These are phyloP conservation scores for Parastagonospora avenae DNA, from an alignment of 2,329 filamentous ascomycete species.

Conservation along the genomic window DNA sequence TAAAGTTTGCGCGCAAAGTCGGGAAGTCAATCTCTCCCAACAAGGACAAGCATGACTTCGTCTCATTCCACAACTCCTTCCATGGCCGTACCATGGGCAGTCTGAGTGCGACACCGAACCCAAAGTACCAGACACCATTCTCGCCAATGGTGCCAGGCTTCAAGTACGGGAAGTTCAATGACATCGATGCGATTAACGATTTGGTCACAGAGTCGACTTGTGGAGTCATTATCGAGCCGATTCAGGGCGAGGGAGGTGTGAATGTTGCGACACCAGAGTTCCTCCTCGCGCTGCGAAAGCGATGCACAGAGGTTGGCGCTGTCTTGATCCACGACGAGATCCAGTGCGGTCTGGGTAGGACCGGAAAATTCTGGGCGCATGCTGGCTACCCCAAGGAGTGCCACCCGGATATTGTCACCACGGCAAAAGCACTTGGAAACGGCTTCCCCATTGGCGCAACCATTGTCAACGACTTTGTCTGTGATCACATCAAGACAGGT, in stretches of 20 bases:
- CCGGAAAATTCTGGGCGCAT: constrained; percentile 91
- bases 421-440: constrained; percentile 94
- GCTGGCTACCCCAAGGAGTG: constrained; percentile 72
- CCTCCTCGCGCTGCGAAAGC: constrained; percentile 77
- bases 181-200: constrained; percentile 71
- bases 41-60: constrained; percentile 77
- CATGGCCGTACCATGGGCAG: constrained; percentile 96
- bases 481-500: constrained; percentile 71
- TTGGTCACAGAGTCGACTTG: constrained; percentile 86
- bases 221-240: constrained; percentile 94
- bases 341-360: constrained; percentile 88
- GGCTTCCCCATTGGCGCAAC: constrained; percentile 94
- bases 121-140: constrained; percentile 96
- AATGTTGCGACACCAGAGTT: constrained; percentile 84
- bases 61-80: constrained; percentile 91
- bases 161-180: constrained; percentile 83
- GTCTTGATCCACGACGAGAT: constrained; percentile 96
- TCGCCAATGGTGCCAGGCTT: constrained; percentile 95
- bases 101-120: constrained; percentile 94
- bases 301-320: constrained; percentile 85
- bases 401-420: constrained; percentile 92
- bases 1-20: constrained; percentile 94
- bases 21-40: constrained; percentile 76
- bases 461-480: constrained; percentile 69
- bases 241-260: constrained; percentile 95